These are phyloP conservation scores for Pythium brassicae DNA, from an alignment of 352 stramenopile genomes.

Conservation along the genomic window DNA sequence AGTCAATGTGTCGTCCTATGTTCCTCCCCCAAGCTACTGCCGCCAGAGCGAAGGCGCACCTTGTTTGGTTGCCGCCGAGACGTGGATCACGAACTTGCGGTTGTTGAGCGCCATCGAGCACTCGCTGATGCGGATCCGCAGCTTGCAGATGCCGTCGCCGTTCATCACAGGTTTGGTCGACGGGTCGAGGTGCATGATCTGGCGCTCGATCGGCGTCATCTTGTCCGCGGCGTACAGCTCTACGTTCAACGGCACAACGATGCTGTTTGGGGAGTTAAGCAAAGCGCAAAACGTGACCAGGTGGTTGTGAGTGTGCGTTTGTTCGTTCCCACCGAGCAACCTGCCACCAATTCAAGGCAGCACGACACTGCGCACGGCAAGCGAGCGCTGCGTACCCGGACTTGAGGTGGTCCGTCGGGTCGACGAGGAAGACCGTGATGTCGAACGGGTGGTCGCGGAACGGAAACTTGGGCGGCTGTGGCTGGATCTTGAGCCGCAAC, in stretches of 20 bases:
- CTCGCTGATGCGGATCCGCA: conserved; percentile 75
- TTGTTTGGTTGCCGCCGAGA: conserved; percentile 55
- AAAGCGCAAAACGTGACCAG: no score
- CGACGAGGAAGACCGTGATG: conserved; percentile 85
- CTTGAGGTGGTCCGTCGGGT: conserved; percentile 75
- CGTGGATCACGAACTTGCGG: conserved; percentile 82
- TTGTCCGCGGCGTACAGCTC: conserved; percentile 83
- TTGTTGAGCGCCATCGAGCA: conserved; percentile 85
- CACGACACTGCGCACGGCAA: neutral
- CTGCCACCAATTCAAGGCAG: neutral
- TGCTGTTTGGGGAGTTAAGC: conserved; percentile 20
- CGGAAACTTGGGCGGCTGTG: conserved; percentile 78
- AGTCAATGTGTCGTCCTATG: no score
- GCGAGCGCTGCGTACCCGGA: conserved; percentile 31
- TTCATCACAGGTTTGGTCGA: conserved; percentile 80
- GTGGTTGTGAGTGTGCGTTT: neutral
- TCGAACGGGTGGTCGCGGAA: conserved; percentile 85
- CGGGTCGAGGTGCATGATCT: conserved; percentile 76
- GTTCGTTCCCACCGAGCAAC: neutral
- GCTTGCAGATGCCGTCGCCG: conserved; percentile 77
- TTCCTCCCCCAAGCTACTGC: no score
- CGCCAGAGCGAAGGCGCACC: neutral
- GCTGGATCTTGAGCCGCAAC: conserved; percentile 82
- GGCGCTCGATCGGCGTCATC: conserved; percentile 74
- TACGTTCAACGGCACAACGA: conserved; percentile 74